phyloP scores from a whole-genome alignment of 2,329 filamentous ascomycete species.

The Monilinia laxa region DNA sequence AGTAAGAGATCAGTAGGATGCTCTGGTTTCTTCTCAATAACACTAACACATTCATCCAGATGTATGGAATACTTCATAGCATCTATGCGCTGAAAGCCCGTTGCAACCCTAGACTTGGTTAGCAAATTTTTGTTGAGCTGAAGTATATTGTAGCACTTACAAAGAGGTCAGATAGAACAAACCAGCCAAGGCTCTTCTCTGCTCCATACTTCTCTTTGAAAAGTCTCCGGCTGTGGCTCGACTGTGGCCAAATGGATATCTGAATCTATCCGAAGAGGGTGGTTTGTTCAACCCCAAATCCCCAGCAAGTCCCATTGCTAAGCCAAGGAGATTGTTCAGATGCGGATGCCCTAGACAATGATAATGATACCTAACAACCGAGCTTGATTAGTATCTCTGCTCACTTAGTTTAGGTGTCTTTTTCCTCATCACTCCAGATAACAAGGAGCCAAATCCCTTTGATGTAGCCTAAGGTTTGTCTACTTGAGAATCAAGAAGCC shows the following conservation, averaged over 20 bases:
- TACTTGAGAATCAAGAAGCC: neutral
- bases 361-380: constrained; percentile 20
- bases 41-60: constrained; percentile 9
- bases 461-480: neutral
- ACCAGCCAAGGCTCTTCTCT: constrained; percentile 15
- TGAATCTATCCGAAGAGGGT: constrained; percentile 10
- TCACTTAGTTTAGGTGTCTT: neutral
- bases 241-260: constrained; percentile 14
- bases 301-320: constrained; percentile 1
- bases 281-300: constrained; percentile 17
- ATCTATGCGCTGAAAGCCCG: constrained; percentile 15
- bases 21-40: constrained; percentile 7
- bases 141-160: neutral
- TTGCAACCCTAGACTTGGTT: constrained; percentile 8
- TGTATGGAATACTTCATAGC: constrained; percentile 17
- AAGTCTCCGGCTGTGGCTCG: constrained; percentile 6
- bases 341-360: constrained; percentile 21
- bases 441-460: neutral
- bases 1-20: constrained; percentile 10
- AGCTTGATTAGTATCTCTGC: neutral
- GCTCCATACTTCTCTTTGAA: constrained; percentile 12
- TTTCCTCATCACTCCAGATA: neutral
- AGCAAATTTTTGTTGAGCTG: neutral
- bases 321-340: constrained; percentile 18
- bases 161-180: constrained; percentile 20